Base-by-base conservation (phyloP, 192 early-diverging fungal genomes). In the Coemansia sp. region DNA sequence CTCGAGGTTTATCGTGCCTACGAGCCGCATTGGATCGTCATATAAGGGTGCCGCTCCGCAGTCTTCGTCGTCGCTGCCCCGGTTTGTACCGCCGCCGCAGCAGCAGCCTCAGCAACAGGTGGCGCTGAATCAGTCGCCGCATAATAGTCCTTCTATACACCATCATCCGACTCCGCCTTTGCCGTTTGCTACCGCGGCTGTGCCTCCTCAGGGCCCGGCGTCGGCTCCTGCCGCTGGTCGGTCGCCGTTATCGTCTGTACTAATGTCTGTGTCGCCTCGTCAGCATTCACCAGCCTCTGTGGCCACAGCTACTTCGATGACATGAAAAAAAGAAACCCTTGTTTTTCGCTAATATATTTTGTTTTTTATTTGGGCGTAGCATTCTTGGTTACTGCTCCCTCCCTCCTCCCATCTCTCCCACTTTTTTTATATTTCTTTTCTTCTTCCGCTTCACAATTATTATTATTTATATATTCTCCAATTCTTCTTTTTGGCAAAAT, bases 1-100 rank as follows among this genome's bases (percentile, higher is more conserved):
- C 11, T 70, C 72, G 41, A 68, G 76, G 18, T 83, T 83, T 29
- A 66, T 78, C 34, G 27, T 83, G 70, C 76, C 80, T 0, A 61
- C 67, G 11, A 51, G 49, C 43, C 76, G 80, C 27, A 64, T 83
- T 18, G 69, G 72, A 10, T 54, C 67, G 12, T 33, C 66, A 18
- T 67, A 66, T 33, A 69, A 74, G 54, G 66, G 61, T 20, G 43
- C 29, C 18, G 55, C 34, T 41, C 62, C 27, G 11, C 60, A 62
- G 31, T n/a, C 29, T 12, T 38, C 54, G 55, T 29, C 27, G 57
- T 16, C 69, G 2, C 3, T 27, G 22, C 61, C 60, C 1, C 60
- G 49, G 34, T 41, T 55, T 57, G 33, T 49, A 20, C 44, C 65
- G 29, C 55, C 24, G 60, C 24, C 9, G 29, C n/a, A 47, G 42